Evolutionary conservation across 1,139 yeast species (phyloP), one percentile per base, ranked within the genome.

Genomic region (Saccharomyces hybrid): DNA sequence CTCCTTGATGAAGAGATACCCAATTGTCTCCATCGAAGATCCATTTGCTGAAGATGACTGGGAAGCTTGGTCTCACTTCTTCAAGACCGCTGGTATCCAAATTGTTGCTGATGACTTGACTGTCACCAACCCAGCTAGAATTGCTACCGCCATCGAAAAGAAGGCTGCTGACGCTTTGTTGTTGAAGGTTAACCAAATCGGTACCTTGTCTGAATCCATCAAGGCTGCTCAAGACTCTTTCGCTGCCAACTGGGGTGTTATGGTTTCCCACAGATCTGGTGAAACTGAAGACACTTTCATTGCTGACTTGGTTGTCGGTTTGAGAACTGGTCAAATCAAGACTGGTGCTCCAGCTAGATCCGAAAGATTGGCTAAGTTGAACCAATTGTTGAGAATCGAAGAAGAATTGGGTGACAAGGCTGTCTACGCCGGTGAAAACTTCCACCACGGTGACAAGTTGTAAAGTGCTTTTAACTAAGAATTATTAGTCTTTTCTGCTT

Each of bases 291-390:
- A 91, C 79, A 85, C 95, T 68, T 85, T 88, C 81, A 90, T 91
- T 77, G 97, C 98, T 72, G 97, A 91, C 78, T 83, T 91, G 74
- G 80, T 90, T 68, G 96, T 91, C 69, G 98, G 97, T 80, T 82
- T 91, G 75, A 88, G 97, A 83, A 72, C 96, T 66, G 97, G 96
- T 75, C 96, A 91, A 83, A 85, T 91, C 77, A 91, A 91, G 90
- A 87, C 96, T 68, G 98, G 98, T 85, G 97, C 98, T 73, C 96
- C 97, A 74, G 96, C 96, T 67, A 89, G 98, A 83, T 88, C 96
- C 65, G 98, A 91, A 82, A 90, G 98, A 84, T 85, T 91, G 76
- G 97, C 97, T 74, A 91, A 91, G 82, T 85, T 85, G 77, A 87
- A 87, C 85, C 95, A 90, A 82, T 85, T 91, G 77, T 83, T 91